Percentiles rank a stretch among this genome's conserved stretches.
These are phyloP conservation scores for Claviceps cyperi DNA, from an alignment of 2,329 filamentous ascomycete genomes.

Conservation along the genomic window DNA sequence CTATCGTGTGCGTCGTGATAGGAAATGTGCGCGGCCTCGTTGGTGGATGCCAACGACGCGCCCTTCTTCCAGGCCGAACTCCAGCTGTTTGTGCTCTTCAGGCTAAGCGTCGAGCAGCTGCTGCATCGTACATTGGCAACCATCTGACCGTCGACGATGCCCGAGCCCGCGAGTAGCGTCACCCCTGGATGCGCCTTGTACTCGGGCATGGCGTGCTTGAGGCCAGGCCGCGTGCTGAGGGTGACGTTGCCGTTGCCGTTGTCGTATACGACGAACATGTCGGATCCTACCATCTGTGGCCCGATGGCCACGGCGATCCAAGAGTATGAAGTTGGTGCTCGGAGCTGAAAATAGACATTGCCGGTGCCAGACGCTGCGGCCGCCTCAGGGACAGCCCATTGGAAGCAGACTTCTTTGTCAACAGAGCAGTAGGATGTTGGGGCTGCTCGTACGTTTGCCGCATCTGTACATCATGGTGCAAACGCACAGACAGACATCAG, in stretches of 20 bases:
- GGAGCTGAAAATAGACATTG: constrained; percentile 47
- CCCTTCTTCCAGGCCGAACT: constrained; percentile 41
- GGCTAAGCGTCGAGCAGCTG: constrained; percentile 34
- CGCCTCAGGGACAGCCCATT: constrained; percentile 37
- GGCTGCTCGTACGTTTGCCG: constrained; percentile 10
- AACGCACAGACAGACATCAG: neutral
- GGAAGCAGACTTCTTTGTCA: constrained; percentile 33
- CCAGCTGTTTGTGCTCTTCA: constrained; percentile 30
- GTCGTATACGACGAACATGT: constrained; percentile 50
- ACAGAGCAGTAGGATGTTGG: constrained; percentile 26
- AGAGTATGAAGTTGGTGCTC: constrained; percentile 34
- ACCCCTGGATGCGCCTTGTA: constrained; percentile 30
- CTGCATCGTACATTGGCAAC: constrained; percentile 43
- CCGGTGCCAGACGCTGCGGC: constrained; percentile 34
- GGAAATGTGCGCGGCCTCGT: constrained; percentile 23
- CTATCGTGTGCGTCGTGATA: constrained; percentile 30
- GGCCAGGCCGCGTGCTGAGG: constrained; percentile 39
- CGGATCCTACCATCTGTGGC: constrained; percentile 35
- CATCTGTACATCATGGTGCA: constrained; percentile 8
- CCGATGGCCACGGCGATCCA: constrained; percentile 49
- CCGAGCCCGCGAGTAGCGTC: constrained; percentile 43
- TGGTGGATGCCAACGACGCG: constrained; percentile 28
- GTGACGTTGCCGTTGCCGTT: constrained; percentile 46
- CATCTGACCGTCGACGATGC: constrained; percentile 37
- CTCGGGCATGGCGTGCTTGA: constrained; percentile 31